Base-by-base conservation (phyloP, 768 basidiomycete genomes). In the Gloeopeniophorella convolvens region DNA sequence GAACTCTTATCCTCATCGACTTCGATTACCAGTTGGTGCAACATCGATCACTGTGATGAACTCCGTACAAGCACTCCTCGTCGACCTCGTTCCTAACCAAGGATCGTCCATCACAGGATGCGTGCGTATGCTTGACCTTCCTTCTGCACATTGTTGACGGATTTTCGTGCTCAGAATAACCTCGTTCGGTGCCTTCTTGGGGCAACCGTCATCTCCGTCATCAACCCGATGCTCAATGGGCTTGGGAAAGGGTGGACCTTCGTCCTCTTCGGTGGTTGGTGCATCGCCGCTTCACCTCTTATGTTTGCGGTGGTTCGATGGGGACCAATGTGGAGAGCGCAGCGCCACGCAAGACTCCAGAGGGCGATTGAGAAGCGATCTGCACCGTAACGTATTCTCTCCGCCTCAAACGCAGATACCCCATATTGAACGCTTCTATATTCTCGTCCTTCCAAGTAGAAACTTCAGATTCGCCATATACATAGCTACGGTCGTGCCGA, bases 31-130 rank as follows among this genome's bases (percentile, higher is more conserved):
- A 85, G 83, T 83, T 44, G 82, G 80, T 3, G 72, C 67, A 47
- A 59, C 70, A 4, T 58, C 66, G 0, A 69, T 76, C 1, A 60
- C 70, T 4, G 54, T 79, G 20, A 73, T 84, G 76, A 86, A 79
- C 59, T 66, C 68, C 1, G 62, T 71, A 1, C 79, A 82, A 54
- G 85, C 83, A 0, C 66, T 87, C 20, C 72, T 85, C 59, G 70
- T 88, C 21, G 85, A 88, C 62, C 69, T 85, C 26, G 66, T 76
- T 5, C 84, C 84, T 4, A 57, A 62, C 0, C 80, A 82, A 48
- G 74, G 82, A 34, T 83, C 83, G 9, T 78, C 83, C 5, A 73
- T 85, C 8, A 84, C 82, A 1, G 85, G 83, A 42, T 87, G 84
- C 48, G 85, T 86, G 62, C 57, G 82, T 73, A 15, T 20, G 6